These are phyloP conservation scores for Guadua angustifolia DNA, from an alignment of 176 grass and related monocot species.

Conservation along the genomic window DNA sequence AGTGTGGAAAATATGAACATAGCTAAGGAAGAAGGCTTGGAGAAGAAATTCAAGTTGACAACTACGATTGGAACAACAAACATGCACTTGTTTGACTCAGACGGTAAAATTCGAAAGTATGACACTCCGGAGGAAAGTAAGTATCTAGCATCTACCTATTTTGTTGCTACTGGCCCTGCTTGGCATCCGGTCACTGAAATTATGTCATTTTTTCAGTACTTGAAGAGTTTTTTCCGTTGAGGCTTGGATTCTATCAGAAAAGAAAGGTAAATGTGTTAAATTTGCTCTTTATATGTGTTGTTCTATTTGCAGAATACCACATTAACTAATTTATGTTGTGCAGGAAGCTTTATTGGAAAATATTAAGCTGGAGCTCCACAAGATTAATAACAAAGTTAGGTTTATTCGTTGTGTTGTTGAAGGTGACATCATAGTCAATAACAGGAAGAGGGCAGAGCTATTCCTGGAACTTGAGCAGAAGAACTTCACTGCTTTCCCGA, in stretches of 20 bases:
- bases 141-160: constrained; percentile 9
- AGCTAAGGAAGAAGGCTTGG: constrained; percentile 77
- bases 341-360: constrained; percentile 65
- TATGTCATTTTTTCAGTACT: constrained; percentile 58
- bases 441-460: constrained; percentile 81
- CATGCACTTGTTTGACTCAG: constrained; percentile 89
- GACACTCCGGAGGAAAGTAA: constrained; percentile 77
- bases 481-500: constrained; percentile 67
- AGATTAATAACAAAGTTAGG: constrained; percentile 69
- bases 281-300: neutral
- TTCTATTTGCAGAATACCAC: neutral
- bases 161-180: neutral
- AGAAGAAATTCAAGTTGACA: constrained; percentile 91
- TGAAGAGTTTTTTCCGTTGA: constrained; percentile 68
- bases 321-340: constrained; percentile 10
- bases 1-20: constrained; percentile 72
- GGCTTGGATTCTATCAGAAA: constrained; percentile 70
- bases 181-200: constrained; percentile 28
- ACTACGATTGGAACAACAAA: constrained; percentile 83
- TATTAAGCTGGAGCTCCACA: constrained; percentile 64
- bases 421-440: constrained; percentile 62
- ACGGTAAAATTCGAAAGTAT: constrained; percentile 84
- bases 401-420: constrained; percentile 76
- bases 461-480: constrained; percentile 65
- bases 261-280: constrained; percentile 66